phyloP scores from a whole-genome alignment of 1,139 yeast genomes.

The Scheffersomyces cryptocercus region DNA sequence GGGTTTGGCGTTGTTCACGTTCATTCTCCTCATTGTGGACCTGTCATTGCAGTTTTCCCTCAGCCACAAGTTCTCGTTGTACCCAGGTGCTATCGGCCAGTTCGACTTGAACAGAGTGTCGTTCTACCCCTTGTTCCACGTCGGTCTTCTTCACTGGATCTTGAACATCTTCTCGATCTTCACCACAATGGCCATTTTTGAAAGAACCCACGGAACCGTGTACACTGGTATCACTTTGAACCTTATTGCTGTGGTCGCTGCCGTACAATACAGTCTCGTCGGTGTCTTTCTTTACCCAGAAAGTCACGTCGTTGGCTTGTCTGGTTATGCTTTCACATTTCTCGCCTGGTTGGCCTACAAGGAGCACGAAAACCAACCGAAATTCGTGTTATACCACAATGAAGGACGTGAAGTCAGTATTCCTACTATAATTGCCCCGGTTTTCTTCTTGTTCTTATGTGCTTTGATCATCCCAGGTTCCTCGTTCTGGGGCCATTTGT shows the following conservation, averaged over 20 bases:
- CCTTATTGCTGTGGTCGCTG: constrained; percentile 69
- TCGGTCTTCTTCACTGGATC: constrained; percentile 59
- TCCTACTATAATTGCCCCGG: constrained; percentile 66
- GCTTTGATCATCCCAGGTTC: constrained; percentile 57
- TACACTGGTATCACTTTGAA: constrained; percentile 84
- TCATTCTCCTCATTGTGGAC: constrained; percentile 36
- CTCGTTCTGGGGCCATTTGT: constrained; percentile 73
- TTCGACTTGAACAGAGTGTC: constrained; percentile 66
- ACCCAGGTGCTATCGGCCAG: constrained; percentile 57
- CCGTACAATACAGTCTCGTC: constrained; percentile 60
- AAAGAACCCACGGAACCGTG: constrained; percentile 78
- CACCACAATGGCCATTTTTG: constrained; percentile 69
- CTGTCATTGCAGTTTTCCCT: constrained; percentile 14
- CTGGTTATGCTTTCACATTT: constrained; percentile 78
- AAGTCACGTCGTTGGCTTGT: constrained; percentile 60
- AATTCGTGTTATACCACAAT: constrained; percentile 26
- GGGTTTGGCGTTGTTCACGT: constrained; percentile 61
- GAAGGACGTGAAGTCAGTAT: constrained; percentile 35
- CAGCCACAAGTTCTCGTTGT: constrained; percentile 35
- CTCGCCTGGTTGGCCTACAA: constrained; percentile 62
- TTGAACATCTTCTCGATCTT: constrained; percentile 61
- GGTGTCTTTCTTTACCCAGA: constrained; percentile 58
- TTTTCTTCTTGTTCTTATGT: constrained; percentile 50
- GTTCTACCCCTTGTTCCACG: constrained; percentile 74
- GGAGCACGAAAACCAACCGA: constrained; percentile 56